phyloP scores from a whole-genome alignment of 176 grass and related monocot species.

The Avena eriantha region DNA sequence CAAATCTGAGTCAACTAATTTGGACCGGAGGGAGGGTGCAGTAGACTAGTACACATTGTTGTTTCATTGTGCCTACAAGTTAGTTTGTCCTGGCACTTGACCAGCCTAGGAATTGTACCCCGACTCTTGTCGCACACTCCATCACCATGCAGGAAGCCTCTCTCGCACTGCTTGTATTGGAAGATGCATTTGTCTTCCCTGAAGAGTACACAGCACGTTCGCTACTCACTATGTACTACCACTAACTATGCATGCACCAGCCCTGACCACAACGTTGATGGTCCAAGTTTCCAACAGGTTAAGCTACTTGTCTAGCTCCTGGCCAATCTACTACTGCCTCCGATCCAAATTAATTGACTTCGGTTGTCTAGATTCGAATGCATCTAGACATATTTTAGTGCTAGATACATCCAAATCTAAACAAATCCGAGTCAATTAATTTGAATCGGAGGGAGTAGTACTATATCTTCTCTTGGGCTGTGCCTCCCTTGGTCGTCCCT shows the following conservation, averaged over 20 bases:
- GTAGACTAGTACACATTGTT: not conserved
- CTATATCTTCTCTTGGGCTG: not conserved
- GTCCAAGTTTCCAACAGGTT: slow-evolving; percentile 10
- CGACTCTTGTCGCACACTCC: slow-evolving; percentile 1
- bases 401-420: too few species aligned
- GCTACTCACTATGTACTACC: not conserved
- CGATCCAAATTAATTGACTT: too few species aligned
- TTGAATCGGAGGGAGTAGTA: too few species aligned
- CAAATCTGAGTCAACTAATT: too few species aligned
- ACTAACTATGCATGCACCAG: not conserved
- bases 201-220: slow-evolving; percentile 34
- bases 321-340: not conserved
- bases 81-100: not conserved
- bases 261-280: not conserved
- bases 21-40: too few species aligned
- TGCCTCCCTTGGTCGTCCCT: not conserved
- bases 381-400: too few species aligned
- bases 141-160: not conserved
- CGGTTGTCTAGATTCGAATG: too few species aligned
- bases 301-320: not conserved
- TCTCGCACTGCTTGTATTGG: not conserved
- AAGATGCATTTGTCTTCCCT: slow-evolving; percentile 27
- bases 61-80: not conserved
- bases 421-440: too few species aligned
- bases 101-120: slow-evolving; percentile 17